Conservation (phyloP, 2,329 filamentous ascomycete genomes). For the Dothiorella sarmentorum region DNA sequence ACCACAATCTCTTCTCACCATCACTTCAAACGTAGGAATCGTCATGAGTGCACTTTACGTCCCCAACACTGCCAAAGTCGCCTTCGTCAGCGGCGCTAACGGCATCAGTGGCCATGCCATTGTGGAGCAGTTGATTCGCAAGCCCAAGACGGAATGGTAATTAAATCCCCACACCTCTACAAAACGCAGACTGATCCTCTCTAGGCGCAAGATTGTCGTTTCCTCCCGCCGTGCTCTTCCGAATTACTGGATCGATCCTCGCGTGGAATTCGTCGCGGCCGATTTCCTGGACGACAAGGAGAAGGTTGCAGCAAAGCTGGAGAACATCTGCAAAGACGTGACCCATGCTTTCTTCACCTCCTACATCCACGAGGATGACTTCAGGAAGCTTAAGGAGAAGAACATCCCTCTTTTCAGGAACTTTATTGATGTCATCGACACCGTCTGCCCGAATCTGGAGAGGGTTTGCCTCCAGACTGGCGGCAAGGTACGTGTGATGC, state of each 20-base stretch:
- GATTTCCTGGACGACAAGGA: slow-evolving; percentile 28
- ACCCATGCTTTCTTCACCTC: slow-evolving; percentile 36
- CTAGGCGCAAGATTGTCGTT: slow-evolving; percentile 30
- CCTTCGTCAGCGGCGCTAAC: slow-evolving; percentile 36
- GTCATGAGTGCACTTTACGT: neutral
- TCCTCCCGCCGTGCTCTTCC: slow-evolving; percentile 27
- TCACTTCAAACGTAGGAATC: neutral
- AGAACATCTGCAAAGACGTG: slow-evolving; percentile 25
- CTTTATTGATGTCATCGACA: slow-evolving; percentile 29
- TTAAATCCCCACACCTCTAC: neutral
- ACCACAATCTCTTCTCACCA: neutral
- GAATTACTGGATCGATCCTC: slow-evolving; percentile 26
- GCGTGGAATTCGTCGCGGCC: slow-evolving; percentile 31
- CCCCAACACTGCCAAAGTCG: slow-evolving; percentile 26
- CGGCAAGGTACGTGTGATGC: neutral
- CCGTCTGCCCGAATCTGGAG: slow-evolving; percentile 25
- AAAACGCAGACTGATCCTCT: no score
- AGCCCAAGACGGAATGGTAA: slow-evolving; percentile 22
- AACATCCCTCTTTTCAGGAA: slow-evolving; percentile 34
- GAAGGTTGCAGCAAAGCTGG: slow-evolving; percentile 15
- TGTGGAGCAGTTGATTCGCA: slow-evolving; percentile 31
- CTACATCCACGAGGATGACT: slow-evolving; percentile 33
- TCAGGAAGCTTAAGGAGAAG: slow-evolving; percentile 24
- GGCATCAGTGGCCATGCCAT: slow-evolving; percentile 37
- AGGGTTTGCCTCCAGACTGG: slow-evolving; percentile 24